Evolutionary conservation across 768 basidiomycete species (phyloP).

Genomic region (Vishniacozyma victoriae): DNA sequence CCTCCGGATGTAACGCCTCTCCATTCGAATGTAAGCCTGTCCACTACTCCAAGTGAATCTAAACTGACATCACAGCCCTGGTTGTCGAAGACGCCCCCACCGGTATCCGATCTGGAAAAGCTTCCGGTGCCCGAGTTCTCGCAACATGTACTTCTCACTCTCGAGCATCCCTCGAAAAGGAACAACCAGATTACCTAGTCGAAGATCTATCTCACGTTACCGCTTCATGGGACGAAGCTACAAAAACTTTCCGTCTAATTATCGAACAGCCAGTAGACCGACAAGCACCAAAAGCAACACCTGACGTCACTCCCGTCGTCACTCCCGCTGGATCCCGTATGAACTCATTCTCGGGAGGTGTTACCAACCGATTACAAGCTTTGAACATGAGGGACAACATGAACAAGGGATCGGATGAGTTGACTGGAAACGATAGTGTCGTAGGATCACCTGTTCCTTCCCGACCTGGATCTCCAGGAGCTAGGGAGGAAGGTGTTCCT

Average conservation of each 20-base stretch:
- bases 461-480: slow-evolving; percentile 25
- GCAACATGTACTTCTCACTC: slow-evolving; percentile 66
- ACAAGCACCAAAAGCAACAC: slow-evolving; percentile 36
- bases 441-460: slow-evolving; percentile 37
- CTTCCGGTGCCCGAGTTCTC: slow-evolving; percentile 68
- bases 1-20: slow-evolving; percentile 57
- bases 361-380: slow-evolving; percentile 3
- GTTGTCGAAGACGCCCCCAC: slow-evolving; percentile 79
- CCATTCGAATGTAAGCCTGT: slow-evolving; percentile 55
- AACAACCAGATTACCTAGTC: slow-evolving; percentile 48
- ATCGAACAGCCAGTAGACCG: slow-evolving; percentile 46
- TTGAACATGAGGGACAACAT: not conserved
- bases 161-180: slow-evolving; percentile 53
- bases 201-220: slow-evolving; percentile 45
- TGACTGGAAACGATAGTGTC: slow-evolving; percentile 45
- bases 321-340: slow-evolving; percentile 43
- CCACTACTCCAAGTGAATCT: not conserved
- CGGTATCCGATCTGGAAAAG: slow-evolving; percentile 67
- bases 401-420: slow-evolving; percentile 38
- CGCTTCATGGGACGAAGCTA: slow-evolving; percentile 39
- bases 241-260: slow-evolving; percentile 36
- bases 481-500: slow-evolving; percentile 13
- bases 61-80: slow-evolving; percentile 53
- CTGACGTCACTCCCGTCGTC: slow-evolving; percentile 43
- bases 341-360: slow-evolving; percentile 35